These are phyloP conservation scores for Diversispora epigaea DNA, from an alignment of 192 early-diverging fungal genomes.

Conservation along the genomic window DNA sequence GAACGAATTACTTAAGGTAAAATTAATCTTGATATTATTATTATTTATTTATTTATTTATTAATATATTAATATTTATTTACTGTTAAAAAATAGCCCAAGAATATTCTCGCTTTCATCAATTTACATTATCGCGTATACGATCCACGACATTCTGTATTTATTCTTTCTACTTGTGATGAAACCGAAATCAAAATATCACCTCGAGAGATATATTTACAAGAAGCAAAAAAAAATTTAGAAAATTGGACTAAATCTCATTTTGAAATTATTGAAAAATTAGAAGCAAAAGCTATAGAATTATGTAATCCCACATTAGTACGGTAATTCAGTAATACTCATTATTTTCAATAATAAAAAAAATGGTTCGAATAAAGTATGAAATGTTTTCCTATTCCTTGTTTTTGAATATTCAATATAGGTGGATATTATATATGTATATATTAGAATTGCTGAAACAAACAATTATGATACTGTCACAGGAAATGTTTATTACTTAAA, in stretches of 20 bases:
- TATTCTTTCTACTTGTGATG: slow-evolving; percentile 30
- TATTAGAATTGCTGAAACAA: too few species aligned
- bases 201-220: background rate
- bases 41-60: background rate
- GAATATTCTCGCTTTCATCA: slow-evolving; percentile 31
- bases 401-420: too few species aligned
- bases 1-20: background rate
- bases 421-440: too few species aligned
- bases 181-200: slow-evolving; percentile 28
- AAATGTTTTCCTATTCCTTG: too few species aligned
- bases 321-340: too few species aligned
- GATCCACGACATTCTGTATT: slow-evolving; percentile 36
- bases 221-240: background rate
- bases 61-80: background rate
- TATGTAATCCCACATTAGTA: background rate
- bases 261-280: background rate
- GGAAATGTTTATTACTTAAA: too few species aligned
- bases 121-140: slow-evolving; percentile 33
- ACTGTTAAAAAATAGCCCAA: background rate
- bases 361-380: too few species aligned
- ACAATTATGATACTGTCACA: too few species aligned
- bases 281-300: background rate
- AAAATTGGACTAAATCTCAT: background rate
- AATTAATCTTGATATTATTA: background rate
- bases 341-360: too few species aligned